These are phyloP conservation scores for Caloboletus firmus DNA, from an alignment of 1,284 basidiomycete genomes.

Conservation along the genomic window DNA sequence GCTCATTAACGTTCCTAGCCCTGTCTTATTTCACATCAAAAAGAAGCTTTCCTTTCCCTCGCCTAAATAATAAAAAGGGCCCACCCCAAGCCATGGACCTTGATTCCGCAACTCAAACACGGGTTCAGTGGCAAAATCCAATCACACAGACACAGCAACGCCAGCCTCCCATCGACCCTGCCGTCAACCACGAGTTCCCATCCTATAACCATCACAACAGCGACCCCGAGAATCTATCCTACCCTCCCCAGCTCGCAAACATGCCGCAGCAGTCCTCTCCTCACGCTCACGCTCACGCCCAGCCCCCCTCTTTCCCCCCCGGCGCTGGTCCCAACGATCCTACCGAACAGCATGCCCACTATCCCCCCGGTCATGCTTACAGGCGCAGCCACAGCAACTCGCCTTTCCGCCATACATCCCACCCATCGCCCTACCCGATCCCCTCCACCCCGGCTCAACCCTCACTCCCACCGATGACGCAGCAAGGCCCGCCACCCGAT, in stretches of 20 bases:
- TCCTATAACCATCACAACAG: constrained; percentile 31
- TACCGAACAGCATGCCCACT: constrained; percentile 32
- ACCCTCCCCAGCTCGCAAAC: constrained; percentile 25
- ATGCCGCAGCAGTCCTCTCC: constrained; percentile 32
- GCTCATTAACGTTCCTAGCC: constrained; percentile 28
- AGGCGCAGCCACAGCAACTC: constrained; percentile 39
- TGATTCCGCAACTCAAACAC: constrained; percentile 35
- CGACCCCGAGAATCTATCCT: constrained; percentile 28
- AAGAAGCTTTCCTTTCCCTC: constrained; percentile 37
- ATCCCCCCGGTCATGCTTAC: constrained; percentile 35
- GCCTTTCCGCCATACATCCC: constrained; percentile 36
- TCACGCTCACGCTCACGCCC: constrained; percentile 28
- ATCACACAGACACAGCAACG: constrained; percentile 36
- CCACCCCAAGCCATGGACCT: constrained; percentile 30
- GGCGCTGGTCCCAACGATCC: constrained; percentile 38
- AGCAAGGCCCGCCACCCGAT: constrained; percentile 11
- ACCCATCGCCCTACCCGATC: constrained; percentile 39
- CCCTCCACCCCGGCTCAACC: constrained; percentile 40
- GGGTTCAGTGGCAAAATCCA: constrained; percentile 36
- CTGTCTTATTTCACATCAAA: constrained; percentile 34
- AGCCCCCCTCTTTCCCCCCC: constrained; percentile 34
- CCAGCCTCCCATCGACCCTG: constrained; percentile 36
- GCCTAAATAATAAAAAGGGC: constrained; percentile 40
- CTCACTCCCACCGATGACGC: constrained; percentile 22
- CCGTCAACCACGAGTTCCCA: constrained; percentile 35